Evolutionary conservation across 2,329 filamentous ascomycete species (phyloP).

Genomic region (Xylaria digitata): DNA sequence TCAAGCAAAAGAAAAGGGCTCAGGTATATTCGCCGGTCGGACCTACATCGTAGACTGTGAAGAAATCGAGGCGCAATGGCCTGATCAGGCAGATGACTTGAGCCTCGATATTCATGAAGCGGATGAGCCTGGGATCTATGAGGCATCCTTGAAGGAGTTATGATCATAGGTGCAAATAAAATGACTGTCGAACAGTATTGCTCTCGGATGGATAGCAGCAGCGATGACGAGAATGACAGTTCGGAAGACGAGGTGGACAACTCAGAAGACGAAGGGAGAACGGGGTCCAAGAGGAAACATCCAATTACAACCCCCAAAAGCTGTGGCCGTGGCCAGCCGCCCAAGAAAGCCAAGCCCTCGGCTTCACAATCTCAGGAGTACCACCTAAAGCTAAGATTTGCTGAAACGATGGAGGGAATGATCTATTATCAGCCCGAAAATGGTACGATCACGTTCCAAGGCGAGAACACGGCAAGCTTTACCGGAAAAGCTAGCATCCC

Average conservation of each 20-base stretch:
- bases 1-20: too few relatives aligned
- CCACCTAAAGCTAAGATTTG: constrained; percentile 44
- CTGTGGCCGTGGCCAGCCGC: constrained; percentile 6
- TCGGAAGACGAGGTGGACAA: not conserved
- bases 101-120: too few relatives aligned
- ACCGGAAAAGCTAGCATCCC: constrained; percentile 41
- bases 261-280: constrained; percentile 19
- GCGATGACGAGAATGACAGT: not conserved
- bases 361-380: constrained; percentile 38
- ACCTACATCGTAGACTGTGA: too few relatives aligned
- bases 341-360: constrained; percentile 37
- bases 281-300: constrained; percentile 41
- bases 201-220: constrained; percentile 30
- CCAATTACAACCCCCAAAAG: not conserved
- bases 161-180: too few relatives aligned
- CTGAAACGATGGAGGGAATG: constrained; percentile 42
- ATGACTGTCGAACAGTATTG: constrained; percentile 6
- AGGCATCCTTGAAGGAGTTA: too few relatives aligned
- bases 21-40: too few relatives aligned
- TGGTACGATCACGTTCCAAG: constrained; percentile 46
- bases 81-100: too few relatives aligned
- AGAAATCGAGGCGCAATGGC: too few relatives aligned
- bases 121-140: too few relatives aligned
- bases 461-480: constrained; percentile 46
- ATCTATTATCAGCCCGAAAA: constrained; percentile 40